Evolutionary conservation across 192 early-diverging fungal genomes (phyloP).

Genomic region (Dissophora ornata): DNA sequence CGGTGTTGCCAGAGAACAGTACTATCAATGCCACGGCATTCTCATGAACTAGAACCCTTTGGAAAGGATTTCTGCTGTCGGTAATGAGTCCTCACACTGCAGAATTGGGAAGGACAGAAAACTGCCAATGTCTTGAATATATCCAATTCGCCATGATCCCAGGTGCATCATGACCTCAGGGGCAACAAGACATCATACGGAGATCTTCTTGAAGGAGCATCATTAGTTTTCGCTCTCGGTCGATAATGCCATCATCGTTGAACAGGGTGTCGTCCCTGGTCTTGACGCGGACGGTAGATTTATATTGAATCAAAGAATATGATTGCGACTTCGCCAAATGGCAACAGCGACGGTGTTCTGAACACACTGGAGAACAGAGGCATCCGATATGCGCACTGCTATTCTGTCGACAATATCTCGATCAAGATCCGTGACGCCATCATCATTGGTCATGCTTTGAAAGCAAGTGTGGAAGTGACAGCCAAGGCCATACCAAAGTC

Average conservation of each 20-base stretch:
- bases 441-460: slow-evolving; percentile 86
- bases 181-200: slow-evolving; percentile 81
- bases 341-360: slow-evolving; percentile 83
- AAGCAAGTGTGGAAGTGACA: slow-evolving; percentile 83
- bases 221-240: too few relatives aligned
- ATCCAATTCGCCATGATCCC: slow-evolving; percentile 69
- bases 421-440: slow-evolving; percentile 91
- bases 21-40: too few relatives aligned
- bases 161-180: slow-evolving; percentile 96
- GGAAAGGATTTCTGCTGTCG: too few relatives aligned
- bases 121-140: neutral
- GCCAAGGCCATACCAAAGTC: slow-evolving; percentile 90
- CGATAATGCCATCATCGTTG: slow-evolving; percentile 88
- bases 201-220: slow-evolving; percentile 74
- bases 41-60: too few relatives aligned
- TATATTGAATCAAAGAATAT: slow-evolving; percentile 73
- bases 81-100: too few relatives aligned
- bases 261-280: slow-evolving; percentile 90
- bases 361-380: slow-evolving; percentile 75
- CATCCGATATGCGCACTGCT: slow-evolving; percentile 86
- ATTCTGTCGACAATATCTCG: slow-evolving; percentile 95
- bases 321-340: slow-evolving; percentile 81
- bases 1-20: too few relatives aligned
- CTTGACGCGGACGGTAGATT: slow-evolving; percentile 89
- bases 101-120: neutral